Evolutionary conservation across 2,329 filamentous ascomycete genomes (phyloP), one percentile per base, ranked within the genome.

Genomic region (Pseudodiploospora longispora): DNA sequence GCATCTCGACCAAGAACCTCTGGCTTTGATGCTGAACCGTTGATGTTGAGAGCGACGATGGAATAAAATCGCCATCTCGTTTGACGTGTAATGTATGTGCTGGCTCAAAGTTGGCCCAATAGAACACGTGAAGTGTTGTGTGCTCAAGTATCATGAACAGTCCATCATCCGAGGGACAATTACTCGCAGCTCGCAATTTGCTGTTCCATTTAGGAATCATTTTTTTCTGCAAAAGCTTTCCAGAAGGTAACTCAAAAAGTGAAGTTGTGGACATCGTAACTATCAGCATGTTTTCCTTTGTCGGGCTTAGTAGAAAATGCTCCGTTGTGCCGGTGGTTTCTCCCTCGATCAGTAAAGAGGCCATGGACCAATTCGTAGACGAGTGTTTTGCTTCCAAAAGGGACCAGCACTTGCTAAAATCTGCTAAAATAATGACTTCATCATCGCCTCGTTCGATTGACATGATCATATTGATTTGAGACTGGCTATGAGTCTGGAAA

Each of bases 101-200:
- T 9, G 42, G 35, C 27, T 40, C 27, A 35, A 30, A 29, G 27
- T 41, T 30, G 12, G 8, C 4, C 43, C 43, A 45, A n/a, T 29
- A 6, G 29, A 45, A 35, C 5, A 45, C 6, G 6, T 41, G 19
- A 33, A 38, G 38, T 27, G 19, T 27, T 6, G 10, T 30, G 19
- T 45, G 38, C 8, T 40, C 37, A 12, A 36, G 40, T 12, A 44
- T n/a, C 33, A 44, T 40, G 35, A 31, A 44, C 27, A 10, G 12
- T n/a, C 31, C 29, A 27, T 38, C 9, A 35, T 44, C 42, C 4
- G 37, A 31, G 12, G 42, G 42, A 39, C 32, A 35, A 19, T 42
- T 32, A 8, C 30, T n/a, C 10, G 33, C 40, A 19, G 8, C 27
- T 35, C 32, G 40, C 31, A 36, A 27, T 40, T 28, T 12, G 36